Evolutionary conservation across 208 protist species (phyloP).

Genomic region (Borovskyia barvae): DNA sequence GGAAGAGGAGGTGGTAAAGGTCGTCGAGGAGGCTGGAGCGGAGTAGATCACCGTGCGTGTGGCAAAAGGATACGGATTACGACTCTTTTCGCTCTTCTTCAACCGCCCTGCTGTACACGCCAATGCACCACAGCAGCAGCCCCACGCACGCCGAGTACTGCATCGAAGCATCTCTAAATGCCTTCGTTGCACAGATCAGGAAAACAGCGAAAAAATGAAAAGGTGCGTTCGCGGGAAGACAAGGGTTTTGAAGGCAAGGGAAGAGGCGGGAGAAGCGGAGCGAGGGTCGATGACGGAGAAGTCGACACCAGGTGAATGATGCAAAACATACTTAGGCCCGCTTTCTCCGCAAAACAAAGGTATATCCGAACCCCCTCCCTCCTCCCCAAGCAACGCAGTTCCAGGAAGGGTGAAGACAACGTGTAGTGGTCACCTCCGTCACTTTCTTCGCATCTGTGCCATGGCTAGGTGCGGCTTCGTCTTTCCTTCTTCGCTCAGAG

Average conservation of each 20-base stretch:
- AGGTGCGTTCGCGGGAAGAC: constrained; percentile 3
- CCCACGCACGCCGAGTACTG: constrained; percentile 17
- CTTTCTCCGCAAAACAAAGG: constrained; percentile 1
- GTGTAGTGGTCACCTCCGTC: no score
- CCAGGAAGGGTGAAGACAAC: no score
- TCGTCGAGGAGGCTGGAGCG: not conserved
- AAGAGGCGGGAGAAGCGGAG: no score
- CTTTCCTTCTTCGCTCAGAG: no score
- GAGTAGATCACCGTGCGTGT: constrained; percentile 58
- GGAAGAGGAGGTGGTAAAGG: constrained; percentile 13
- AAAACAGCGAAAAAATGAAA: constrained; percentile 3
- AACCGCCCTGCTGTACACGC: constrained; percentile 20
- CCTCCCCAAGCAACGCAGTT: no score
- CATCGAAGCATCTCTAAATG: constrained; percentile 15
- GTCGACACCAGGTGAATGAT: no score
- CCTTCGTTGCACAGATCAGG: no score
- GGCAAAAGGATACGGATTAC: constrained; percentile 40
- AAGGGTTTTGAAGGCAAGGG: not conserved
- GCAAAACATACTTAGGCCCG: no score
- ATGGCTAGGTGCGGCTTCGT: no score
- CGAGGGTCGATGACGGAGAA: no score
- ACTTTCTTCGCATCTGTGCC: no score
- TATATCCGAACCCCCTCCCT: no score
- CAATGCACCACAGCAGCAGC: constrained; percentile 23
- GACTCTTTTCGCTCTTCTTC: constrained; percentile 44